These are phyloP conservation scores for Ceratocystiopsis minuta DNA, from an alignment of 2,329 filamentous ascomycete genomes.

Conservation along the genomic window DNA sequence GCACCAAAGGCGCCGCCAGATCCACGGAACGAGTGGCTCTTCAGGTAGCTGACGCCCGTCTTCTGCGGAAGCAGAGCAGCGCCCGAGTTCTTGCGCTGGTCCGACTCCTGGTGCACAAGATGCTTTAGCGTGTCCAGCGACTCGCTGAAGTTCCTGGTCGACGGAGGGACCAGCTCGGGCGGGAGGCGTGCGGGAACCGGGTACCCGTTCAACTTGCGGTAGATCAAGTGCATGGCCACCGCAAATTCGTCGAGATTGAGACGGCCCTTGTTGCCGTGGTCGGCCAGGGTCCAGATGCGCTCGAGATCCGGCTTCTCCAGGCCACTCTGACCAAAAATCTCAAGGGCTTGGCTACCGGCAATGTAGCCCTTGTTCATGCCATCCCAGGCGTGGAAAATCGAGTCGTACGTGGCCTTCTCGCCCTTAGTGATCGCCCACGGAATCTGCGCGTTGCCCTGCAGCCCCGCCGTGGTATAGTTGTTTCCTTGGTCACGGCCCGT, in stretches of 20 bases:
- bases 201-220: conserved; percentile 90
- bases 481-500: conserved; percentile 65
- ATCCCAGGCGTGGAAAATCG: conserved; percentile 92
- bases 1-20: conserved; percentile 35
- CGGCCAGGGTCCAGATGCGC: conserved; percentile 83
- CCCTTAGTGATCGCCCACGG: conserved; percentile 98
- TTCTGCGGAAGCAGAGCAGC: conserved; percentile 84
- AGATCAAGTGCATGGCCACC: conserved; percentile 97
- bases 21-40: conserved; percentile 78
- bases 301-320: conserved; percentile 81
- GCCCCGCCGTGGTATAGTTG: conserved; percentile 60
- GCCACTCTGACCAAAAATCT: conserved; percentile 93
- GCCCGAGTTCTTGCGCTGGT: conserved; percentile 72
- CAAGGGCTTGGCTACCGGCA: conserved; percentile 78
- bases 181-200: conserved; percentile 76
- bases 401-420: conserved; percentile 92
- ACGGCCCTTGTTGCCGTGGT: conserved; percentile 84
- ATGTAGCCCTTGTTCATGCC: conserved; percentile 86
- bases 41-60: conserved; percentile 96
- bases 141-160: conserved; percentile 79
- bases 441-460: conserved; percentile 86
- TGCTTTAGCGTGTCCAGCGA: conserved; percentile 88
- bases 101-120: conserved; percentile 75
- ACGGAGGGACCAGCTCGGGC: conserved; percentile 83
- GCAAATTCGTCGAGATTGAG: conserved; percentile 95